Evolutionary conservation across 345 rosid species (phyloP), one percentile per base, ranked within the genome.

Genomic region (Populus tremula): DNA sequence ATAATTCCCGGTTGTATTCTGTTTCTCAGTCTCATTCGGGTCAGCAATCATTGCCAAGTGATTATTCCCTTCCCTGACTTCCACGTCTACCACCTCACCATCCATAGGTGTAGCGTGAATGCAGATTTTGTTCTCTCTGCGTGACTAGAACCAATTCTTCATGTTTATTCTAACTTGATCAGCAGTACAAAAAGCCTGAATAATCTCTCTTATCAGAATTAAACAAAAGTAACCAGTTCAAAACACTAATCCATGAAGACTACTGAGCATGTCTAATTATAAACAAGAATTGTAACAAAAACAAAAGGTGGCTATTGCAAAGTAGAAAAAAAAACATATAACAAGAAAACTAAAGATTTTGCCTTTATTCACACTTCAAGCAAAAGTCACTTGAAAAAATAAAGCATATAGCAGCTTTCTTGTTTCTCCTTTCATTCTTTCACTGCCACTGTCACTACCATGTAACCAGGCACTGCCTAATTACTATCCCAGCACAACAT

Each of bases 11-110:
- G 53, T 67, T 49, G 61, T 21, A 71, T 74, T 80, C 56, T 64
- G 77, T 62, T 76, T 82, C 43, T 76, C 80, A 25, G 74, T 54
- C 71, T 27, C 78, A 12, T 74, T 64, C 12, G 59, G 39, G 9
- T 35, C 74, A 68, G 78, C 77, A 81, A 71, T 73, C 61, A 21
- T 53, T 23, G 67, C 71, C 13, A 59, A 31, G 16, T 8, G 45
- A 73, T 68, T 68, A 50, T 70, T 82, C 29, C 70, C 77, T 49
- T 67, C 84, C 23, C 67, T 83, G 5, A 76, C 83, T 47, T 79
- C 88, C 63, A 53, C 72, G 67, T 77, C 82, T n/a, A 80, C 59
- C 70, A 50, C 83, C 76, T 79, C 84, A 79, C 38, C 87, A 62
- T 87, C 86, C 88, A 83, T 88, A 18, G 16, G 39, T 35, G 31